Evolutionary conservation across 2,329 filamentous ascomycete species (phyloP).

Genomic region (Pestalotiopsis sp.): DNA sequence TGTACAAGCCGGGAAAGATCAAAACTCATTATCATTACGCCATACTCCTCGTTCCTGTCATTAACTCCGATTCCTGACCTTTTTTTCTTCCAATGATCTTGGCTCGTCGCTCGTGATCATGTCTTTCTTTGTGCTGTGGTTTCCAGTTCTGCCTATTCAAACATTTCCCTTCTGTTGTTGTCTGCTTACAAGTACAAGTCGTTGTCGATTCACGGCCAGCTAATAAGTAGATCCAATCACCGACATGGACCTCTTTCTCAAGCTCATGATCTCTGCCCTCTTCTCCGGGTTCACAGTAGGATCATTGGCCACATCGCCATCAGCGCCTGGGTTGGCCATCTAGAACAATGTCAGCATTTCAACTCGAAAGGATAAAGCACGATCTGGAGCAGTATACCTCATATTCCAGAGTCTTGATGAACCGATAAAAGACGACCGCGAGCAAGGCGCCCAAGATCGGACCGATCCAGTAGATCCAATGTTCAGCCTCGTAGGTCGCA

Average conservation of each 20-base stretch:
- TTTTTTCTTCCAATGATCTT: background rate
- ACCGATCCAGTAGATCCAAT: slow-evolving; percentile 31
- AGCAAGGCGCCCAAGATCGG: slow-evolving; percentile 36
- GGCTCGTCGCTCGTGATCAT: background rate
- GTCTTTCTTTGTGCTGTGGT: background rate
- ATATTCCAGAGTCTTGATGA: slow-evolving; percentile 43
- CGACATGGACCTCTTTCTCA: background rate
- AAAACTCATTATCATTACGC: background rate
- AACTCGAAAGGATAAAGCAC: background rate
- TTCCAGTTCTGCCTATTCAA: background rate
- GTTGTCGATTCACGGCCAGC: background rate
- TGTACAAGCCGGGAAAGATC: background rate
- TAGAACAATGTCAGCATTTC: slow-evolving; percentile 15
- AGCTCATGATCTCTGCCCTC: slow-evolving; percentile 24
- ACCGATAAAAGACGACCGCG: slow-evolving; percentile 39
- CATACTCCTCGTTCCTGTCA: background rate
- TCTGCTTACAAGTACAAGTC: background rate
- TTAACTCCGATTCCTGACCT: background rate
- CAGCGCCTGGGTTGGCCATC: slow-evolving; percentile 50
- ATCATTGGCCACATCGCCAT: slow-evolving; percentile 45
- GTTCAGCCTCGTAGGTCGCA: slow-evolving; percentile 28
- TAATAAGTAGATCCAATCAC: background rate
- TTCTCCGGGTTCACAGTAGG: slow-evolving; percentile 47
- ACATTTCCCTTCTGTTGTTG: background rate
- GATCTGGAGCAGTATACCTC: slow-evolving; percentile 28